A percentile compares a stretch with the other conserved stretches of the same genome.
Conservation (phyloP, 768 basidiomycete species). For the Candolleomyces aberdarensis region DNA sequence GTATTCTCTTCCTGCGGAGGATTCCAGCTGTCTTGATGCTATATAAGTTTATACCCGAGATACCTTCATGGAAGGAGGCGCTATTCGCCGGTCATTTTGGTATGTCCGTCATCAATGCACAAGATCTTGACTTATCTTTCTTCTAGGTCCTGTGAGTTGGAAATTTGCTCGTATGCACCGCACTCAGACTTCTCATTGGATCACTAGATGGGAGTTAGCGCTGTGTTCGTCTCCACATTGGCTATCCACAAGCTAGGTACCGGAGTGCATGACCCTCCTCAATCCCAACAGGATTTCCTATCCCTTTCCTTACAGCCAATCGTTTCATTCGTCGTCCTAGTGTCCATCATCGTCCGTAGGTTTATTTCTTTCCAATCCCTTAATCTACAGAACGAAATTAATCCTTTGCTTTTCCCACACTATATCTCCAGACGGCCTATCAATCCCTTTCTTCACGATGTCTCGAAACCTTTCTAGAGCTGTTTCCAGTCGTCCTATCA, state of each 20-base stretch:
- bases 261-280: slow-evolving; percentile 53
- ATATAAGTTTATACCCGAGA: slow-evolving; percentile 86
- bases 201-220: slow-evolving; percentile 84
- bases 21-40: slow-evolving; percentile 76
- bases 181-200: slow-evolving; percentile 6
- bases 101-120: slow-evolving; percentile 21
- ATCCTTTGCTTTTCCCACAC: too few species aligned
- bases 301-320: slow-evolving; percentile 74
- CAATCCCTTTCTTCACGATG: slow-evolving; percentile 64
- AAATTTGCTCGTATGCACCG: not conserved
- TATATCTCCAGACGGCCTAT: slow-evolving; percentile 51
- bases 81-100: slow-evolving; percentile 92
- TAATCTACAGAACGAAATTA: too few species aligned
- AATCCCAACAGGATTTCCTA: slow-evolving; percentile 69
- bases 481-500: slow-evolving; percentile 21
- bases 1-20: slow-evolving; percentile 71
- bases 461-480: slow-evolving; percentile 48
- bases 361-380: not conserved
- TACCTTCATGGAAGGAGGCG: slow-evolving; percentile 80
- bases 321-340: slow-evolving; percentile 82
- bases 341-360: slow-evolving; percentile 82
- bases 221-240: slow-evolving; percentile 82
- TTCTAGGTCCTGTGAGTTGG: slow-evolving; percentile 49
- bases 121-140: not conserved
- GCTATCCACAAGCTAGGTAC: slow-evolving; percentile 59